Evolutionary conservation across 2,329 filamentous ascomycete species (phyloP).

Genomic region (Ciborinia camelliae): DNA sequence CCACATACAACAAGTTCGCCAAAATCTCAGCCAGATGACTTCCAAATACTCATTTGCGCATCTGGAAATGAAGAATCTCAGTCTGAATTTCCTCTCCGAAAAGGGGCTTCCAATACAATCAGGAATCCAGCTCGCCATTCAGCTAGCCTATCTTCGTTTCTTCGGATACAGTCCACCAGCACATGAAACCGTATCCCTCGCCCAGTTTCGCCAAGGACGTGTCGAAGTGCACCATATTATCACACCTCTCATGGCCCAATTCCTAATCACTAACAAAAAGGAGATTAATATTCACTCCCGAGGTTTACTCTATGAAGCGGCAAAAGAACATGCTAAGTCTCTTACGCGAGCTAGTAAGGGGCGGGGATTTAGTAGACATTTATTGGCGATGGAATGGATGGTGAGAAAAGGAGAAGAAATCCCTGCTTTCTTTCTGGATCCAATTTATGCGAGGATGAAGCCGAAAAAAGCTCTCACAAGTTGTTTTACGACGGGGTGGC

Average conservation of each 20-base stretch:
- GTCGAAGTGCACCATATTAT: not conserved
- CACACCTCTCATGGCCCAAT: not conserved
- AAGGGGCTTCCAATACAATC: not conserved
- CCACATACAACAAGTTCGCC: not conserved
- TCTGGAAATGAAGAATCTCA: not conserved
- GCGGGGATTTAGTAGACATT: not conserved
- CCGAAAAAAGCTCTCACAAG: not conserved
- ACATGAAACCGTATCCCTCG: not conserved
- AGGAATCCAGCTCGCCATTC: not conserved
- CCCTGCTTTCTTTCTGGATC: not conserved
- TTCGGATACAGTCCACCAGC: slow-evolving; percentile 44
- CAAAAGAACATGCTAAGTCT: not conserved
- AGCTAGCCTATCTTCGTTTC: slow-evolving; percentile 2
- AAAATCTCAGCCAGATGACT: not conserved
- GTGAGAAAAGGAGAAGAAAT: not conserved
- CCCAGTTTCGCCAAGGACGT: not conserved
- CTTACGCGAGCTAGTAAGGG: not conserved
- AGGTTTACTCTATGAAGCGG: not conserved
- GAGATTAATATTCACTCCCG: not conserved
- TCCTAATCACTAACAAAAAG: not conserved
- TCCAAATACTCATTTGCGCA: not conserved
- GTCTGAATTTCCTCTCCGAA: not conserved
- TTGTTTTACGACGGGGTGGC: not conserved
- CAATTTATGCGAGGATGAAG: not conserved
- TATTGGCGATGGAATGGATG: not conserved